A percentile compares a stretch with the other conserved stretches of the same genome.
Evolutionary conservation across 2,329 filamentous ascomycete genomes (phyloP).

Genomic region (Aspergillus floridensis): DNA sequence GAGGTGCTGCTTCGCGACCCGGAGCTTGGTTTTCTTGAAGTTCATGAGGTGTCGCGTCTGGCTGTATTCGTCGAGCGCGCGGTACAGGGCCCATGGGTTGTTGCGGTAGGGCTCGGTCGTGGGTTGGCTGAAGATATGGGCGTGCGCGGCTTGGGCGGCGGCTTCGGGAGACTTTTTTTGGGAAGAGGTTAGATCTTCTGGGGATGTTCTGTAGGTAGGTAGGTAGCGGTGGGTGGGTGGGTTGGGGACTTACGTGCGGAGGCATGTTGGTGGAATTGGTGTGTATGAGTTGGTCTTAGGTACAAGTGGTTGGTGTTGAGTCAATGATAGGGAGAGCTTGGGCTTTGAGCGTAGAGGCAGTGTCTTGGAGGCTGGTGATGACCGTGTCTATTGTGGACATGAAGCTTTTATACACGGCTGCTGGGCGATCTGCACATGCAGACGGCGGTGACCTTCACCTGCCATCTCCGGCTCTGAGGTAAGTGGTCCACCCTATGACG

Average conservation of each 20-base stretch:
- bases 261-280: background rate
- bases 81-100: constrained; percentile 29
- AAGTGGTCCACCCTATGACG: background rate
- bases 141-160: constrained; percentile 13
- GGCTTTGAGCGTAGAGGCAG: background rate
- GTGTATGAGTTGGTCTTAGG: background rate
- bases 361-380: background rate
- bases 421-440: background rate
- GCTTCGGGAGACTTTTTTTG: constrained; percentile 6
- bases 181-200: background rate
- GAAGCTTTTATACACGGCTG: background rate
- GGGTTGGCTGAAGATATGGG: constrained; percentile 22
- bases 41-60: constrained; percentile 33
- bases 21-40: constrained; percentile 30
- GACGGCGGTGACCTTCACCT: background rate
- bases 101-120: constrained; percentile 14
- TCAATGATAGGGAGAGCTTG: too few relatives aligned
- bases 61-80: constrained; percentile 35
- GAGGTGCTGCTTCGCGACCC: constrained; percentile 22
- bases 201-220: background rate
- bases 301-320: too few relatives aligned
- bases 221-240: too few relatives aligned
- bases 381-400: background rate
- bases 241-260: background rate
- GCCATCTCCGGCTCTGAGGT: background rate